A percentile compares a stretch with the other conserved stretches of the same genome.
phyloP scores from a whole-genome alignment of 2,329 filamentous ascomycete genomes.

The Sordariomycetes sp. region DNA sequence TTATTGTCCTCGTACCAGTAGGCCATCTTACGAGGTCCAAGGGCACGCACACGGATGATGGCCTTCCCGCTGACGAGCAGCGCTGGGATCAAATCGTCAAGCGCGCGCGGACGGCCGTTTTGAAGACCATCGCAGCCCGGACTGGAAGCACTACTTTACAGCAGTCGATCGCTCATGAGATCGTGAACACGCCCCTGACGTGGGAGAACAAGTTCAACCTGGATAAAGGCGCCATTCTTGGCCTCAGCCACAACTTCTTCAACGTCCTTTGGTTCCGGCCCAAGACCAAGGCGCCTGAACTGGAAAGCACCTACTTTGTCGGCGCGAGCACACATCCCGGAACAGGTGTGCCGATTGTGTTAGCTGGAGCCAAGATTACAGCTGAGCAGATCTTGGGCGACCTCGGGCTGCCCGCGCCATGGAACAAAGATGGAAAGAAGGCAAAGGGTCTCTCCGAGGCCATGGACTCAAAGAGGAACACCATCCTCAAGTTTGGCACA shows the following conservation, averaged over 20 bases:
- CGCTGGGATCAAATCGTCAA: slow-evolving; percentile 54
- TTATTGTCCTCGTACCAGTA: slow-evolving; percentile 64
- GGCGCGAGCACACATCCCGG: slow-evolving; percentile 69
- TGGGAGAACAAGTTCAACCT: slow-evolving; percentile 66
- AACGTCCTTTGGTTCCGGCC: slow-evolving; percentile 62
- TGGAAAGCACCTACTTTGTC: slow-evolving; percentile 56
- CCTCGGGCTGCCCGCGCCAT: slow-evolving; percentile 10
- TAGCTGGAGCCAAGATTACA: slow-evolving; percentile 58
- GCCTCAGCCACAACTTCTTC: slow-evolving; percentile 64
- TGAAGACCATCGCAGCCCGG: slow-evolving; percentile 49
- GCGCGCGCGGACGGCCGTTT: slow-evolving; percentile 49
- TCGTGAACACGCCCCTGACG: slow-evolving; percentile 53
- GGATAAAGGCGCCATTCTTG: slow-evolving; percentile 65
- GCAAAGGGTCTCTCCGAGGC: slow-evolving; percentile 3
- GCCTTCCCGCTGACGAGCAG: slow-evolving; percentile 26
- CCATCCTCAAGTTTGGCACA: slow-evolving; percentile 9
- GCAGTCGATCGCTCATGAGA: slow-evolving; percentile 46
- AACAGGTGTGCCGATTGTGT: slow-evolving; percentile 64
- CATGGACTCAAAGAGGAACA: slow-evolving; percentile 5
- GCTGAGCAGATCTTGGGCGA: slow-evolving; percentile 32
- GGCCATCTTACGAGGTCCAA: slow-evolving; percentile 52
- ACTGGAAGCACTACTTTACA: slow-evolving; percentile 44
- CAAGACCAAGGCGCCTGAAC: slow-evolving; percentile 39
- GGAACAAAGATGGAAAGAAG: slow-evolving; percentile 3
- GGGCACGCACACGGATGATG: slow-evolving; percentile 17